phyloP scores from a whole-genome alignment of 306 rosid species.

The Rosa multiflora region DNA sequence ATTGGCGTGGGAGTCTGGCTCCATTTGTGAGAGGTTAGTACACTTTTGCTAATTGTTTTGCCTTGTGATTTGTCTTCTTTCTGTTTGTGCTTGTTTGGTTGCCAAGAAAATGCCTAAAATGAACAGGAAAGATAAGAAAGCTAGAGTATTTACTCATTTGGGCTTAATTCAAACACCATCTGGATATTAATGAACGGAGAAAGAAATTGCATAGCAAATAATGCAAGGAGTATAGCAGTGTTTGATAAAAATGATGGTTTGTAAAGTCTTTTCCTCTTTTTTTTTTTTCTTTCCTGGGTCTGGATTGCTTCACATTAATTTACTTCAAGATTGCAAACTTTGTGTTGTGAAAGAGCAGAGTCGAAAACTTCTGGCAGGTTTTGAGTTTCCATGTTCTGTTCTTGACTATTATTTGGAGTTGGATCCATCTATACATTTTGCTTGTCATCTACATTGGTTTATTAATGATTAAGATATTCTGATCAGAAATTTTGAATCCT shows the following conservation, averaged over 20 bases:
- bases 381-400: background rate
- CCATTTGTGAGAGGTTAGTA: slow-evolving; percentile 72
- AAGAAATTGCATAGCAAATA: background rate
- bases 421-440: background rate
- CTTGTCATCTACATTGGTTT: background rate
- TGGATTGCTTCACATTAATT: slow-evolving; percentile 4
- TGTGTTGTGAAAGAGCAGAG: background rate
- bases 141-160: background rate
- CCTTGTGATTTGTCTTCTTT: slow-evolving; percentile 7
- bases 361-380: background rate
- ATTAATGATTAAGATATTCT: background rate
- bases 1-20: slow-evolving; percentile 65
- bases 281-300: background rate
- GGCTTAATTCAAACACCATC: background rate
- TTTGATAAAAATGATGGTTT: background rate
- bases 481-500: background rate
- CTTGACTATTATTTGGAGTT: background rate
- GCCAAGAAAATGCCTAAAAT: background rate
- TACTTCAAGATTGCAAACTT: background rate
- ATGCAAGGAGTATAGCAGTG: background rate
- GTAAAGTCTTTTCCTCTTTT: background rate
- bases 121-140: background rate
- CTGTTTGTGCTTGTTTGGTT: slow-evolving; percentile 20
- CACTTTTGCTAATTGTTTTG: background rate
- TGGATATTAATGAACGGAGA: background rate